phyloP scores from a whole-genome alignment of 2,329 filamentous ascomycete genomes.

The Paraphoma sp. region DNA sequence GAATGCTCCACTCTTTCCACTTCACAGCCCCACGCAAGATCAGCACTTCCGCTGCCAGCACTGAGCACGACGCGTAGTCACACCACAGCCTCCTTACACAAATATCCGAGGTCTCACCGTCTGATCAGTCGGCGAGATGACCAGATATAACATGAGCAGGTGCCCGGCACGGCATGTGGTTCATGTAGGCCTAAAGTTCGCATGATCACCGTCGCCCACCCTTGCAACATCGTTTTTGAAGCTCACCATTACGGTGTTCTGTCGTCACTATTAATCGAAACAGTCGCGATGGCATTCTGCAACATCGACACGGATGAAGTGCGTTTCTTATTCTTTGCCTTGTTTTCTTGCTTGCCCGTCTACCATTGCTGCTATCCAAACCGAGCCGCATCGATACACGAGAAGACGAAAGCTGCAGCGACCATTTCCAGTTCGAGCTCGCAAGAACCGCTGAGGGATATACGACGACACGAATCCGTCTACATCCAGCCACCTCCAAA shows the following conservation, averaged over 20 bases:
- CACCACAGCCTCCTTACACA: constrained; percentile 14
- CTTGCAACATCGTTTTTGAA: constrained; percentile 6
- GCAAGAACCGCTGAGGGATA: background rate
- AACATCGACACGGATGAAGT: constrained; percentile 18
- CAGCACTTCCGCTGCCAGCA: background rate
- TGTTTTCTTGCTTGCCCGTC: constrained; percentile 35
- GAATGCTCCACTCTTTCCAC: constrained; percentile 9
- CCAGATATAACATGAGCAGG: background rate
- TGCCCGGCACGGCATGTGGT: background rate
- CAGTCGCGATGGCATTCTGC: constrained; percentile 24
- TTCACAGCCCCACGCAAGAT: constrained; percentile 3
- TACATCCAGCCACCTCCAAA: background rate
- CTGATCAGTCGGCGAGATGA: background rate
- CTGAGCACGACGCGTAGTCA: constrained; percentile 1
- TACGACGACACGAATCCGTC: constrained; percentile 1
- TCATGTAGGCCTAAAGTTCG: background rate
- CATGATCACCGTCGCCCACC: constrained; percentile 12
- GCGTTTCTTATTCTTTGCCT: constrained; percentile 34
- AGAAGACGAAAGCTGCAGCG: background rate
- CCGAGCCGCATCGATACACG: constrained; percentile 8
- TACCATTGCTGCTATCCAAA: constrained; percentile 25
- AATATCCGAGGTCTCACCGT: background rate
- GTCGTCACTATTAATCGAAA: constrained; percentile 27
- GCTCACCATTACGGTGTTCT: constrained; percentile 25
- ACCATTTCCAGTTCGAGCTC: constrained; percentile 1